Percentiles rank a stretch among this genome's conserved stretches.
Evolutionary conservation across 345 rosid genomes (phyloP).

Genomic region (Adansonia digitata): DNA sequence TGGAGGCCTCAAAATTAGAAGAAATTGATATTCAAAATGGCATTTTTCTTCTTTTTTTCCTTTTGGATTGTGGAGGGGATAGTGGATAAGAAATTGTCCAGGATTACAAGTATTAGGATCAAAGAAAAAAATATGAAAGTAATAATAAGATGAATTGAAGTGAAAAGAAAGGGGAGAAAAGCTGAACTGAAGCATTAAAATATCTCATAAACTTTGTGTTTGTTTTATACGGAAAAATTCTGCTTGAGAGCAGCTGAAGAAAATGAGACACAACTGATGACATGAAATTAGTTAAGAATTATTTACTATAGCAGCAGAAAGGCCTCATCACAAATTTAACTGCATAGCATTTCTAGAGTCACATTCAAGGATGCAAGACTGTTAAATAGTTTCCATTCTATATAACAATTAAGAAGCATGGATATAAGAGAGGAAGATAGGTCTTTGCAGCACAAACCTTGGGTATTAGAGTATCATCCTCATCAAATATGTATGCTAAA

Average conservation of each 20-base stretch:
- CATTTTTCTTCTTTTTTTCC: neutral
- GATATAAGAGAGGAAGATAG: neutral
- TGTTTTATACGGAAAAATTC: neutral
- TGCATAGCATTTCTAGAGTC: neutral
- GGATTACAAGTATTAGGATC: neutral
- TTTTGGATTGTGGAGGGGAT: neutral
- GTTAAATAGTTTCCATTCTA: neutral
- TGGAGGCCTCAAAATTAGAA: neutral
- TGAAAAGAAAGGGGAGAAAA: neutral
- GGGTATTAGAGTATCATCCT: conserved; percentile 75
- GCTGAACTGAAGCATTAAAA: neutral
- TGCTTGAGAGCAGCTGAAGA: neutral
- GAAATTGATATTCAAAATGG: neutral
- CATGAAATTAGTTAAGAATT: neutral
- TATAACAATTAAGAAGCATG: neutral
- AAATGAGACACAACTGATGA: neutral
- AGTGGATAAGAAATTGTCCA: neutral
- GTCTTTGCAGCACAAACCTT: conserved; percentile 47
- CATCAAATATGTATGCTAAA: conserved; percentile 87
- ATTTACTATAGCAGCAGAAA: neutral
- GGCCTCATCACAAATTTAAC: neutral
- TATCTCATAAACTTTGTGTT: neutral
- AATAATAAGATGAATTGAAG: neutral
- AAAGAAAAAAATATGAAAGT: too few relatives aligned
- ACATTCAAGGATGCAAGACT: neutral